Percentiles rank a stretch among this genome's conserved stretches.
phyloP scores from a whole-genome alignment of 176 grass and related monocot species.

The Oryza meyeriana region DNA sequence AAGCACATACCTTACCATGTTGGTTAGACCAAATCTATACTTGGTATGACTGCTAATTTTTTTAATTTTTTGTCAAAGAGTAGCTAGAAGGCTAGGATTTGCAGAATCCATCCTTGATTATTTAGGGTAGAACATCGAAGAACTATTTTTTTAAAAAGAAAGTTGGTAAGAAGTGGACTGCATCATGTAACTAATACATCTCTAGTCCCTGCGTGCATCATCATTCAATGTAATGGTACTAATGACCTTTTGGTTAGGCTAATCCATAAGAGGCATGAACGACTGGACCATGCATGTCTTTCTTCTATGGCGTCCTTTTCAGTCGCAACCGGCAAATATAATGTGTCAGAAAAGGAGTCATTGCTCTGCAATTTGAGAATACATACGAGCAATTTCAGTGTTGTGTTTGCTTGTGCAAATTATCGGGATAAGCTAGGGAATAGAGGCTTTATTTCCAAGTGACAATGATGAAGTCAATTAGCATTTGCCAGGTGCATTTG shows the following conservation, averaged over 20 bases:
- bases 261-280: conserved; percentile 19
- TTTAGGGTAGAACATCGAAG: background rate
- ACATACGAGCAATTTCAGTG: no score
- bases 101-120: background rate
- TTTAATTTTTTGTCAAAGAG: background rate
- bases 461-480: background rate
- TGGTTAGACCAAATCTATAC: conserved; percentile 11
- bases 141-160: background rate
- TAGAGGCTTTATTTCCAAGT: background rate
- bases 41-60: background rate
- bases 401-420: background rate
- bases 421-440: background rate
- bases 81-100: background rate
- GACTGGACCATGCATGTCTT: background rate
- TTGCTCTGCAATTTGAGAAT: background rate
- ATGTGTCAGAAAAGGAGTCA: background rate
- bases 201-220: conserved; percentile 18
- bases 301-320: background rate
- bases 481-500: background rate
- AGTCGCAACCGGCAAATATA: background rate
- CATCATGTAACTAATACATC: conserved; percentile 19
- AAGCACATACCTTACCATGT: background rate
- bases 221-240: background rate
- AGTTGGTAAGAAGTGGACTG: conserved; percentile 26
- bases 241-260: background rate